Base-by-base conservation (phyloP, 2,329 filamentous ascomycete genomes). In the Aspergillus brunneoviolaceus region DNA sequence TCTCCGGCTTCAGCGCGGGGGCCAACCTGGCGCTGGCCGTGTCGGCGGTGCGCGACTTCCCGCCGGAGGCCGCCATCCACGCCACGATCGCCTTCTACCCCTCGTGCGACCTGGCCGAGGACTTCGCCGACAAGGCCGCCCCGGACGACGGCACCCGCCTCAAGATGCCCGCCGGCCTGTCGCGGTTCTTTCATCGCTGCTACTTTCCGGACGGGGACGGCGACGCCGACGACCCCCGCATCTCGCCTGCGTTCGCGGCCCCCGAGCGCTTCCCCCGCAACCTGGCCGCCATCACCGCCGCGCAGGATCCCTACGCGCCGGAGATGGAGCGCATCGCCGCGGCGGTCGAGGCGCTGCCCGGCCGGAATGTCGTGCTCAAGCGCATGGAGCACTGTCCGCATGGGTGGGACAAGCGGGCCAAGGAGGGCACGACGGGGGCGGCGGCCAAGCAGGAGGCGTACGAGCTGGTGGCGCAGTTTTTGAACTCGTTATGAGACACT, bases 1-100 rank as follows among this genome's bases (percentile, higher is more conserved):
- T 79, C 1, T 73, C 70, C 1, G 78, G 78, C 9, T 80, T 79
- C 63, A 78, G 75, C 49, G 74, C 78, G 0, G 78, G 78, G 2
- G 78, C 55, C 0, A 79, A 74, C 49, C 68, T 80, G 33, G 55
- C 63, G 2, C 49, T 72, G 53, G 47, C 52, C 3, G 11, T 58
- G 23, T 58, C 57, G n/a, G 55, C 55, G 5, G 39, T 42, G 3
- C 14, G 16, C 16, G 39, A 42, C 16, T n/a, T 19, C 39, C 39
- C 39, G 16, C 39, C 12, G 4, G 39, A 42, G 16, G 6, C 39
- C 16, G 6, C 39, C 39, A 42, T 42, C 39, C 4, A 7, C 39
- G 39, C 39, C 3, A 42, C 39, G 4, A 7, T 42, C 39, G 39
- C 16, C 39, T 42, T 42, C 39, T 42, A 42, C 39, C 39, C 39